phyloP scores from a whole-genome alignment of 129 eudicot species.

The Chrysanthemum lavandulifolium region DNA sequence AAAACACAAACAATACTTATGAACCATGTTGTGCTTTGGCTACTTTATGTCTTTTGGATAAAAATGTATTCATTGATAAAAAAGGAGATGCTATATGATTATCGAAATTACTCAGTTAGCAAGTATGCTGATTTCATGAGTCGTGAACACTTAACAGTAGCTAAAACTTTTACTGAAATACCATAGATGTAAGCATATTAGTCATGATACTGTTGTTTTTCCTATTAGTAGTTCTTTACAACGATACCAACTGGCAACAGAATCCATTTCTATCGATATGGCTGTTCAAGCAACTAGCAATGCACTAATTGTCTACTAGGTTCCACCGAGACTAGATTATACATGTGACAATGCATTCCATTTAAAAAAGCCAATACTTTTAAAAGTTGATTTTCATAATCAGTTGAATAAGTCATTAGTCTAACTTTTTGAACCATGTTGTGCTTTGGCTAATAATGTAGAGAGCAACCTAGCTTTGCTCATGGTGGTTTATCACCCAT shows the following conservation, averaged over 20 bases:
- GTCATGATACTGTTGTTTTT: not conserved
- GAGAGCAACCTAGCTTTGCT: no score
- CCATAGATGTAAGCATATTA: not conserved
- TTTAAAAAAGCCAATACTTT: no score
- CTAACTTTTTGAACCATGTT: constrained; percentile 15
- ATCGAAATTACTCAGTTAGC: not conserved
- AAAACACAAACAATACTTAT: no score
- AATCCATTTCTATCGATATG: no score
- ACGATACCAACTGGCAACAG: no score
- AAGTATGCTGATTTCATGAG: not conserved
- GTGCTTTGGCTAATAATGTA: no score
- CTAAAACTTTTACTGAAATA: not conserved
- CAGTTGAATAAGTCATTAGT: constrained; percentile 4
- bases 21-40: no score
- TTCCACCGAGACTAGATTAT: not conserved
- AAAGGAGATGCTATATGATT: not conserved
- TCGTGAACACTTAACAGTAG: not conserved
- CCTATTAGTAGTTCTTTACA: no score
- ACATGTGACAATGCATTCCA: not conserved
- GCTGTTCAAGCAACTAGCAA: no score
- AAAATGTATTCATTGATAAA: not conserved
- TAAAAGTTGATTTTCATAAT: constrained; percentile 6
- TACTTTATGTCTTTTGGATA: not conserved
- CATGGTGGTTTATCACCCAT: no score
- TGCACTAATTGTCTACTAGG: no score